Conservation (phyloP, 495 filamentous ascomycete genomes). For the Aspergillus indologenus region DNA sequence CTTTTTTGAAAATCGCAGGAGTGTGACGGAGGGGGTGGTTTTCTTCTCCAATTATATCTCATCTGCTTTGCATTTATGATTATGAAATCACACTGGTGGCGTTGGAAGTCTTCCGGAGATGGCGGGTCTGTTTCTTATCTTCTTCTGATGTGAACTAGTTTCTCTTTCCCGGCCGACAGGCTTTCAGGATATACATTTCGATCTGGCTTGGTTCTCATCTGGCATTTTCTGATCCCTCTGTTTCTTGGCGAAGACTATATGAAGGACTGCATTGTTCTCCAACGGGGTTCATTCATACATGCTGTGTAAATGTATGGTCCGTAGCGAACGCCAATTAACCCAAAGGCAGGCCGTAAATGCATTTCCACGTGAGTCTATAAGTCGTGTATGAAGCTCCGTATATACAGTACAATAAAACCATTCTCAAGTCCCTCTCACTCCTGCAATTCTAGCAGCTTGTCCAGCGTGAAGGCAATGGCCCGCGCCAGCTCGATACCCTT, state of each 20-base stretch:
- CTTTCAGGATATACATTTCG: conserved; percentile 12
- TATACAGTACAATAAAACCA: neutral
- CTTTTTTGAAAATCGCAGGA: neutral
- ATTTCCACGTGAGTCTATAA: neutral
- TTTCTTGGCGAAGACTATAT: neutral
- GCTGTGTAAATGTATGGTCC: neutral
- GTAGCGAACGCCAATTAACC: too few relatives aligned
- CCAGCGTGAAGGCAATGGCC: conserved; percentile 33
- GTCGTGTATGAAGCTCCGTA: neutral
- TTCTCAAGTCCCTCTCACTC: neutral
- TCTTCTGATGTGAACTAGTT: conserved; percentile 27
- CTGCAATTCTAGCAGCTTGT: conserved; percentile 23
- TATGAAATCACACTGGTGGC: conserved; percentile 25
- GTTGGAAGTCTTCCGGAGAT: conserved; percentile 29
- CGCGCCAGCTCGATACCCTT: conserved; percentile 50
- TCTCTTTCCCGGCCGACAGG: conserved; percentile 6
- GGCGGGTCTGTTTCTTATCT: conserved; percentile 26
- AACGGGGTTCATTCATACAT: neutral
- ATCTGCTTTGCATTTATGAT: conserved; percentile 25
- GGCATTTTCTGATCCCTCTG: too few relatives aligned
- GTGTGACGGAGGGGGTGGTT: neutral
- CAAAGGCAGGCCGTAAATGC: neutral
- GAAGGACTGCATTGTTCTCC: neutral
- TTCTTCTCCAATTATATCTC: conserved; percentile 16
- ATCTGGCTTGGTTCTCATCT: neutral